These are phyloP conservation scores for Leptosphaerulina australis DNA, from an alignment of 2,329 filamentous ascomycete genomes.

Conservation along the genomic window DNA sequence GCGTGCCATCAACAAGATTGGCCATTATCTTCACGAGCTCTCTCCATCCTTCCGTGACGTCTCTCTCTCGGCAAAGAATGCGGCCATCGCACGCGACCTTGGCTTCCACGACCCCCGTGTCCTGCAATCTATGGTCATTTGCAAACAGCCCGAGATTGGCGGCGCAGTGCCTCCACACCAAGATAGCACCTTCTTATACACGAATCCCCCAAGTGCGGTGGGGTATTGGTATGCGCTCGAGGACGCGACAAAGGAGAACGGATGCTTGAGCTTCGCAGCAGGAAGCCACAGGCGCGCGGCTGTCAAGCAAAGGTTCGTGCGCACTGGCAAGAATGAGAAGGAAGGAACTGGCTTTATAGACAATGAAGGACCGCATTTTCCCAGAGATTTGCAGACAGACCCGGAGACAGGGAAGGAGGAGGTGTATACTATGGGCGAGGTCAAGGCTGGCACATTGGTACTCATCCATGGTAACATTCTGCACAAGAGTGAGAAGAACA, in stretches of 20 bases:
- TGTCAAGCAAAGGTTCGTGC: slow-evolving; percentile 76
- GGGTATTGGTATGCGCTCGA: slow-evolving; percentile 98
- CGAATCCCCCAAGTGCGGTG: slow-evolving; percentile 83
- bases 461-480: slow-evolving; percentile 94
- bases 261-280: slow-evolving; percentile 83
- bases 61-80: slow-evolving; percentile 61
- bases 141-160: slow-evolving; percentile 96
- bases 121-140: slow-evolving; percentile 97
- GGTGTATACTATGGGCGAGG: slow-evolving; percentile 79
- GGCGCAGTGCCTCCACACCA: slow-evolving; percentile 90
- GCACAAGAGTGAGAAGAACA: slow-evolving; percentile 95
- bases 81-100: slow-evolving; percentile 70
- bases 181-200: slow-evolving; percentile 92
- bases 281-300: slow-evolving; percentile 79
- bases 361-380: slow-evolving; percentile 71
- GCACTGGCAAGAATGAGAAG: slow-evolving; percentile 52
- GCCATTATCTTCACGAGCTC: slow-evolving; percentile 57
- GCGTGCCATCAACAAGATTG: slow-evolving; percentile 76
- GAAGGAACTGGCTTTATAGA: slow-evolving; percentile 59
- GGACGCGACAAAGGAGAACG: slow-evolving; percentile 85
- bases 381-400: slow-evolving; percentile 50
- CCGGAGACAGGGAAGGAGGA: slow-evolving; percentile 52
- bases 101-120: slow-evolving; percentile 77
- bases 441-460: slow-evolving; percentile 88
- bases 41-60: slow-evolving; percentile 56